Conservation (phyloP, 331 rosid species). For the Prunus yedoensis region DNA sequence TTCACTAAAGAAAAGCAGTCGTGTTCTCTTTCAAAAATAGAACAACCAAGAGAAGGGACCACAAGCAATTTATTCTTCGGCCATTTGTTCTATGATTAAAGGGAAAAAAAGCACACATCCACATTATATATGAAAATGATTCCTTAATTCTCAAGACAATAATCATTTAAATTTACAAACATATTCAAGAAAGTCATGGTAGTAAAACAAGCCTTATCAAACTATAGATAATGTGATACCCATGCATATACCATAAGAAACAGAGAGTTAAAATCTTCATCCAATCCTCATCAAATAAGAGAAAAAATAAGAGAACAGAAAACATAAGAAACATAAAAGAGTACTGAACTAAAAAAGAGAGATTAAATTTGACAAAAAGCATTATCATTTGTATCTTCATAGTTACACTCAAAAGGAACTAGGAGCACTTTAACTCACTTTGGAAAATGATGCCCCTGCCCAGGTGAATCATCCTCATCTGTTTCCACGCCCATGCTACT, state of each 20-base stretch:
- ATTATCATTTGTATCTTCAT: constrained; percentile 8
- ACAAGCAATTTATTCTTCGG: neutral
- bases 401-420: constrained; percentile 16
- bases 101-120: neutral
- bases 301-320: neutral
- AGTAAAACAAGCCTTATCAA: neutral
- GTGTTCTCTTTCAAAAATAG: neutral
- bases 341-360: neutral
- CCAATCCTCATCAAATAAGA: neutral
- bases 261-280: neutral
- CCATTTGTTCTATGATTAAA: neutral
- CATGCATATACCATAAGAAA: neutral
- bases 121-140: neutral
- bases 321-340: neutral
- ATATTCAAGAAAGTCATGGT: neutral
- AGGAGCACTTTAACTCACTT: constrained; percentile 53
- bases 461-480: constrained; percentile 40
- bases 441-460: constrained; percentile 64
- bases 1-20: neutral
- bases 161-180: neutral
- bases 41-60: neutral
- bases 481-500: constrained; percentile 41
- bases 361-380: neutral
- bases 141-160: neutral
- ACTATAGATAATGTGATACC: neutral